Conservation (phyloP, 352 stramenopile genomes). For the Globisporangium parvum region DNA sequence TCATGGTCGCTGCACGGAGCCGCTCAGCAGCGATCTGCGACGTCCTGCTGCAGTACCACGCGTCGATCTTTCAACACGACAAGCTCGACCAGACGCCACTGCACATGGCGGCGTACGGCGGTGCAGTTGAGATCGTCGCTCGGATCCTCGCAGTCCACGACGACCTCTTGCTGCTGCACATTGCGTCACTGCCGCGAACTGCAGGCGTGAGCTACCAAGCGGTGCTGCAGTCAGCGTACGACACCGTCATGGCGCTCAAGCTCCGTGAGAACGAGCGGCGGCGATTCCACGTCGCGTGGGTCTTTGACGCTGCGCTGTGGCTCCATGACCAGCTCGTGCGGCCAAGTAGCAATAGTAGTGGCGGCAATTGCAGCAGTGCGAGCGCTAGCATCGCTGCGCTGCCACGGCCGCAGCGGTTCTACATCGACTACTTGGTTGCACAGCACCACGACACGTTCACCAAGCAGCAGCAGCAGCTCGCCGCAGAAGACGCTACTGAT, state of each 20-base stretch:
- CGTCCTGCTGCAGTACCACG: conserved; percentile 33
- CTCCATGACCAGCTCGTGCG: conserved; percentile 25
- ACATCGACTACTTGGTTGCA: conserved; percentile 42
- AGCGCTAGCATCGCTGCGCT: not conserved
- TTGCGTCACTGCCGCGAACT: conserved; percentile 29
- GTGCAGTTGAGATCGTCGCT: conserved; percentile 28
- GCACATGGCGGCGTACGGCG: conserved; percentile 60
- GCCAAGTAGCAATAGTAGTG: not conserved
- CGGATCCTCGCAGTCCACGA: conserved; percentile 44
- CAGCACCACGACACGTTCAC: conserved; percentile 32
- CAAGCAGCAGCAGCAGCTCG: conserved; percentile 6
- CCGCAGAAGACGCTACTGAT: conserved; percentile 21
- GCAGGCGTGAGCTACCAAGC: conserved; percentile 25
- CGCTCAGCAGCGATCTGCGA: conserved; percentile 43
- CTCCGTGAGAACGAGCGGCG: conserved; percentile 57
- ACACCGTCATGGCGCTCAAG: conserved; percentile 46
- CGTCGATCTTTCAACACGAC: conserved; percentile 43
- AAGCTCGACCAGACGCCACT: conserved; percentile 62
- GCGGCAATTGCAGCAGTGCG: too few relatives aligned
- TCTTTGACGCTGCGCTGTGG: conserved; percentile 45
- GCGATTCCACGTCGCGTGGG: conserved; percentile 57
- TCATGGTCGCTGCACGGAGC: conserved; percentile 54
- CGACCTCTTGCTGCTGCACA: conserved; percentile 36
- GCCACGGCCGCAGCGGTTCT: conserved; percentile 26
- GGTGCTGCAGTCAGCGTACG: conserved; percentile 34